These are phyloP conservation scores for Entomortierella beljakovae DNA, from an alignment of 192 early-diverging fungal genomes.

Conservation along the genomic window DNA sequence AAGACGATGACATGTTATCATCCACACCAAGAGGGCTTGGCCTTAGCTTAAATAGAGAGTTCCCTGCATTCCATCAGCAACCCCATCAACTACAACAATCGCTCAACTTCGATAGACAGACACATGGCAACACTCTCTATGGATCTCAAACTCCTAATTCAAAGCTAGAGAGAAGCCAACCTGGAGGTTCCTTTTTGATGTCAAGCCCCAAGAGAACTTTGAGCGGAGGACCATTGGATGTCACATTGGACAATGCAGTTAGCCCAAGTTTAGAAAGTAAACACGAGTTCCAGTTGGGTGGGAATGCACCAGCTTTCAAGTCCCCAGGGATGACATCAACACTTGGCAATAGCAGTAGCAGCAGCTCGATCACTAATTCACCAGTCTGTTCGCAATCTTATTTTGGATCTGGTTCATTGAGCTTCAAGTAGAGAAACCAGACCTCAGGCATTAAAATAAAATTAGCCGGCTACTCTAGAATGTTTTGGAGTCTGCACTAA, in stretches of 20 bases:
- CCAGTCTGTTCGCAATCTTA: constrained; percentile 6
- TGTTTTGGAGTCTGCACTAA: too few species aligned
- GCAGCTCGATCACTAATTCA: not conserved
- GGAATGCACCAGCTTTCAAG: not conserved
- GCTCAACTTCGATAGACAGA: constrained; percentile 20
- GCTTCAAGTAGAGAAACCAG: constrained; percentile 1
- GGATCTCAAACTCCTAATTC: not conserved
- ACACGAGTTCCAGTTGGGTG: not conserved
- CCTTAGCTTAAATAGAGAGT: constrained; percentile 4
- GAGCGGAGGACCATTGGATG: not conserved
- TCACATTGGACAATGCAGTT: too few species aligned
- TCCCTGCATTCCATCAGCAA: not conserved
- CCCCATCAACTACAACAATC: not conserved
- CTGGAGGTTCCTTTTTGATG: not conserved
- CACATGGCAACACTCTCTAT: not conserved
- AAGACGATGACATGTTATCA: not conserved
- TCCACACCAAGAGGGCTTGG: constrained; percentile 1
- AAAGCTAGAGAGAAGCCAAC: not conserved
- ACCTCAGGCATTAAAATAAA: constrained; percentile 4
- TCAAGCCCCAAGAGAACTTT: not conserved
- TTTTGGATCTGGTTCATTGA: not conserved
- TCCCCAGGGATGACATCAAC: not conserved
- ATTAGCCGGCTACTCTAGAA: not conserved
- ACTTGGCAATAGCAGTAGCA: too few species aligned
- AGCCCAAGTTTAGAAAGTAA: not conserved